phyloP scores from a whole-genome alignment of 257 asterid genomes.

The Anisodus acutangulus region DNA sequence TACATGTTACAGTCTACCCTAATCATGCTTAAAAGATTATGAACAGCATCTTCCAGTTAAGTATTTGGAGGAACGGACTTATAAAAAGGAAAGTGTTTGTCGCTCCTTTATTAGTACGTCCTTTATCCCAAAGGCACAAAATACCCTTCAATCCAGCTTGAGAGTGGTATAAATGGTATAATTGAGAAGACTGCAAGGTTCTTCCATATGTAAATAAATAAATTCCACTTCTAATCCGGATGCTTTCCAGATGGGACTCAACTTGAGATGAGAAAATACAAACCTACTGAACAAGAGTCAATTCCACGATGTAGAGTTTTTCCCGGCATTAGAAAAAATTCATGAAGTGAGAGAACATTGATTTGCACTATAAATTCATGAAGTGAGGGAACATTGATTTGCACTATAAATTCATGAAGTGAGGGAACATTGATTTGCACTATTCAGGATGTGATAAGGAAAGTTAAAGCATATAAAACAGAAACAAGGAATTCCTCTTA shows the following conservation, averaged over 20 bases:
- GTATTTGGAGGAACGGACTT: neutral
- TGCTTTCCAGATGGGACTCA: neutral
- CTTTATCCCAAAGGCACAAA: neutral
- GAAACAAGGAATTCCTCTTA: neutral
- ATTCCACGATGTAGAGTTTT: neutral
- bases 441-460: neutral
- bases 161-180: neutral
- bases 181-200: neutral
- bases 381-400: neutral
- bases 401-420: neutral
- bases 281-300: neutral
- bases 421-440: neutral
- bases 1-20: neutral
- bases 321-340: neutral
- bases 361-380: neutral
- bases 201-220: neutral
- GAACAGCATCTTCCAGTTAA: neutral
- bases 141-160: neutral
- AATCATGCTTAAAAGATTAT: neutral
- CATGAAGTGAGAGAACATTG: conserved; percentile 9
- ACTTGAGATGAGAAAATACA: neutral
- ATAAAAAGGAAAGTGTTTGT: neutral
- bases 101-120: neutral
- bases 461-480: neutral
- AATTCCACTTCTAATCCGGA: neutral